Conservation (phyloP, 163 green algal genomes). For the Smithsoniella earleae region DNA sequence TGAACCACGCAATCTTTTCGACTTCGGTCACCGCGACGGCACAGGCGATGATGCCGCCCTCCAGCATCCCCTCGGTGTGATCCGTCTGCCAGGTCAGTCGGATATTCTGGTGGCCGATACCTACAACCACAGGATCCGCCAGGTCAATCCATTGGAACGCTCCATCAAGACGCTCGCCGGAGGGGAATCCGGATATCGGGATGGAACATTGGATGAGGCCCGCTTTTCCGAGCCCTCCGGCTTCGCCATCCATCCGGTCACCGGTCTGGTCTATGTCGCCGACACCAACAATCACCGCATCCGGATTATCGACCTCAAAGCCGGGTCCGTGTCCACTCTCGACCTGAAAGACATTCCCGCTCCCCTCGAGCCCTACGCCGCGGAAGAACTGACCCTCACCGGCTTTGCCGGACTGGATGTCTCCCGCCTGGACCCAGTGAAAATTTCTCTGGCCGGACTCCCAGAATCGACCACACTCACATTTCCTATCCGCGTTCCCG, state of each 20-base stretch:
- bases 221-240: conserved; percentile 67
- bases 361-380: too few species aligned
- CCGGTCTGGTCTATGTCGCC: conserved; percentile 49
- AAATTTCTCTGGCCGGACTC: too few species aligned
- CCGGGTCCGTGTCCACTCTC: conserved; percentile 51
- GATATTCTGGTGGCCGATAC: conserved; percentile 61
- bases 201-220: conserved; percentile 38
- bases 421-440: too few species aligned
- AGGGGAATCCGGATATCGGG: conserved; percentile 48
- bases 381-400: too few species aligned
- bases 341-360: too few species aligned
- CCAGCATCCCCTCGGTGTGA: conserved; percentile 59
- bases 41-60: conserved; percentile 50
- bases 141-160: conserved; percentile 44
- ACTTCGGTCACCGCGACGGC: conserved; percentile 65
- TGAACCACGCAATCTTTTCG: conserved; percentile 72
- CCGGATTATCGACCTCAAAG: conserved; percentile 44
- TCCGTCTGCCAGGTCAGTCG: conserved; percentile 29
- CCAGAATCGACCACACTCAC: too few species aligned
- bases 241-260: conserved; percentile 41
- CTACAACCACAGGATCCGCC: conserved; percentile 78
- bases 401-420: too few species aligned
- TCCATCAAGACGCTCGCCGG: conserved; percentile 52
- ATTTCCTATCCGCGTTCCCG: too few species aligned
- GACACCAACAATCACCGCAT: conserved; percentile 73